These are phyloP conservation scores for Phialocephala subalpina DNA, from an alignment of 2,329 filamentous ascomycete species.

Conservation along the genomic window DNA sequence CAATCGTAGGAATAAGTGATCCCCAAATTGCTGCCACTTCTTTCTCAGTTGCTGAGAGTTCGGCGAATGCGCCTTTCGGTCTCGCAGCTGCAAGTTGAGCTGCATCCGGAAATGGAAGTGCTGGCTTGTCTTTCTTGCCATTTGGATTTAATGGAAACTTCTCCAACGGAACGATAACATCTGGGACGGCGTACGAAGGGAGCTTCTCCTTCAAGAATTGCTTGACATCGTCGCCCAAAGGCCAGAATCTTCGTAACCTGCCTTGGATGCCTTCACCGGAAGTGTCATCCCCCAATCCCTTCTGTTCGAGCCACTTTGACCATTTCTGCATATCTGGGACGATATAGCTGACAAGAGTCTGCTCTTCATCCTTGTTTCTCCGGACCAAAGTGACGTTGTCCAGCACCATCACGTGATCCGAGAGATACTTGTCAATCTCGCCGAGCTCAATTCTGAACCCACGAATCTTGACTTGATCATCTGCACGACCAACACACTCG, in stretches of 20 bases:
- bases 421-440: conserved; percentile 89
- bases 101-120: conserved; percentile 81
- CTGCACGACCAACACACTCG: conserved; percentile 80
- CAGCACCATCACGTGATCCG: conserved; percentile 75
- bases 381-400: conserved; percentile 88
- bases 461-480: conserved; percentile 94
- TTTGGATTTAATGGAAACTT: conserved; percentile 85
- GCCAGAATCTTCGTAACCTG: conserved; percentile 47
- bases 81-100: conserved; percentile 67
- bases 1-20: conserved; percentile 70
- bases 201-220: conserved; percentile 77
- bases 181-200: conserved; percentile 78
- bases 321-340: conserved; percentile 83
- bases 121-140: conserved; percentile 83
- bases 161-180: conserved; percentile 75
- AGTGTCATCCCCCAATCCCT: conserved; percentile 59
- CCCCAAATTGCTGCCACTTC: conserved; percentile 78
- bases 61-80: conserved; percentile 52
- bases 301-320: conserved; percentile 69
- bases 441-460: conserved; percentile 95
- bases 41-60: conserved; percentile 65
- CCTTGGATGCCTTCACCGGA: conserved; percentile 49
- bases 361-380: conserved; percentile 85
- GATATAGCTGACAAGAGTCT: conserved; percentile 86
- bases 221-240: conserved; percentile 59